These are phyloP conservation scores for Plasmopara halstedii DNA, from an alignment of 352 stramenopile genomes.

Conservation along the genomic window DNA sequence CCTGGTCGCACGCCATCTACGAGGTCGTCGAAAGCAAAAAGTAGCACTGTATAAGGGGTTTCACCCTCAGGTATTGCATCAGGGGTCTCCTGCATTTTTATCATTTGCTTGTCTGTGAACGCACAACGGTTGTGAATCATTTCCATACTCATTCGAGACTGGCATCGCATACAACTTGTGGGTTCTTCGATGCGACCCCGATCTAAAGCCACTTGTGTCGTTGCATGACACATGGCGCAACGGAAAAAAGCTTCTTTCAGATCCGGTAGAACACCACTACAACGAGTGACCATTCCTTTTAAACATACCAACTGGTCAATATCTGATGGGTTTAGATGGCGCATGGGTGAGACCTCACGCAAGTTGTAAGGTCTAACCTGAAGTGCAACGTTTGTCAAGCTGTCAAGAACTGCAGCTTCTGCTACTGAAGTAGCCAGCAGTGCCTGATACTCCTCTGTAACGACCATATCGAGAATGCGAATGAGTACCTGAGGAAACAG, in stretches of 20 bases:
- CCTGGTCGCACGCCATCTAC: slow-evolving; percentile 96
- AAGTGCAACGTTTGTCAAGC: slow-evolving; percentile 47
- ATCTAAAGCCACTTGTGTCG: slow-evolving; percentile 90
- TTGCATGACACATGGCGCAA: slow-evolving; percentile 91
- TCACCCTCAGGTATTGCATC: slow-evolving; percentile 97
- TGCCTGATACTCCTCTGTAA: slow-evolving; percentile 85
- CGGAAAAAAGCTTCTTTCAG: slow-evolving; percentile 97
- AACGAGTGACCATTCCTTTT: slow-evolving; percentile 97
- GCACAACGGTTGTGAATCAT: slow-evolving; percentile 97
- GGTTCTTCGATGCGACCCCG: slow-evolving; percentile 95
- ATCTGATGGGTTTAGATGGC: slow-evolving; percentile 94
- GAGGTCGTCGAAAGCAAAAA: slow-evolving; percentile 98
- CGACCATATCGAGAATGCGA: slow-evolving; percentile 95
- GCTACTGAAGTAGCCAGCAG: slow-evolving; percentile 26
- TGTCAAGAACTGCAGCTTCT: slow-evolving; percentile 34
- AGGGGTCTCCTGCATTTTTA: slow-evolving; percentile 97
- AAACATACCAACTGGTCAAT: slow-evolving; percentile 97
- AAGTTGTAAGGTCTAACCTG: slow-evolving; percentile 98
- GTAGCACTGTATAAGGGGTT: slow-evolving; percentile 95
- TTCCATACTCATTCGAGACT: slow-evolving; percentile 89
- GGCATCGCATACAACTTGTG: slow-evolving; percentile 81
- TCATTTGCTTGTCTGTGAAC: slow-evolving; percentile 98
- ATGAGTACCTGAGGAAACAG: slow-evolving; percentile 95
- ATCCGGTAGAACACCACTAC: slow-evolving; percentile 95
- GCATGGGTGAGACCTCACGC: slow-evolving; percentile 89